Evolutionary conservation across 2,329 filamentous ascomycete species (phyloP).

Genomic region (Cercospora sojina): DNA sequence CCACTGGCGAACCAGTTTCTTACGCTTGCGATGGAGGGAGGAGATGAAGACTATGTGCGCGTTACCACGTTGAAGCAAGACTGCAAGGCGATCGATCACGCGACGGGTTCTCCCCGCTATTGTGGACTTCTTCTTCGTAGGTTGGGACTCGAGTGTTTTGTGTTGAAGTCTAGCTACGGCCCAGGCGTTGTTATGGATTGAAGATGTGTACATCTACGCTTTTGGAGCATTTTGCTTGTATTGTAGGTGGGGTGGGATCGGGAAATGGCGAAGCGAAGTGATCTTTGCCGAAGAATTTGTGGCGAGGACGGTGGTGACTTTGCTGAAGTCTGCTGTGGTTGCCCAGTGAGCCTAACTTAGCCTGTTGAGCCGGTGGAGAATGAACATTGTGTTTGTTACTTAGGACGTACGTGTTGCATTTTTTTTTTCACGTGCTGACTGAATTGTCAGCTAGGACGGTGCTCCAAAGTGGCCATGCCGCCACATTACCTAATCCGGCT

Average conservation of each 20-base stretch:
- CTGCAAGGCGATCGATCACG: conserved; percentile 35
- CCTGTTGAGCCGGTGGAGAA: no score
- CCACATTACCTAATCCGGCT: no score
- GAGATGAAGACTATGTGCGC: conserved; percentile 42
- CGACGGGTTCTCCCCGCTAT: conserved; percentile 35
- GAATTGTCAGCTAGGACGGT: no score
- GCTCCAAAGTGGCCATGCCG: no score
- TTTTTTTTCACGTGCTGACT: no score
- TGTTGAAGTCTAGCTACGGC: conserved; percentile 44
- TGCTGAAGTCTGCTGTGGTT: conserved; percentile 30
- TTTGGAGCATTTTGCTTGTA: conserved; percentile 24
- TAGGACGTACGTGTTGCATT: no score
- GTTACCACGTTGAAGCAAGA: conserved; percentile 26
- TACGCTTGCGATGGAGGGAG: conserved; percentile 40
- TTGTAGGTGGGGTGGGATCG: conserved; percentile 30
- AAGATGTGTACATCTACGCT: conserved; percentile 34
- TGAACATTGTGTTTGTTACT: no score
- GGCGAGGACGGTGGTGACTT: conserved; percentile 30
- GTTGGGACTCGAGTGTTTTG: conserved; percentile 34
- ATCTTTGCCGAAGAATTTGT: conserved; percentile 29
- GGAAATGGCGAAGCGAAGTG: no score
- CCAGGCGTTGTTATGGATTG: conserved; percentile 44
- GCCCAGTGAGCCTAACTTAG: no score
- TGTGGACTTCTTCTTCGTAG: conserved; percentile 35
- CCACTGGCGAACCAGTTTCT: conserved; percentile 28